phyloP scores from a whole-genome alignment of 2,329 filamentous ascomycete species.

The Monilinia fructigena region DNA sequence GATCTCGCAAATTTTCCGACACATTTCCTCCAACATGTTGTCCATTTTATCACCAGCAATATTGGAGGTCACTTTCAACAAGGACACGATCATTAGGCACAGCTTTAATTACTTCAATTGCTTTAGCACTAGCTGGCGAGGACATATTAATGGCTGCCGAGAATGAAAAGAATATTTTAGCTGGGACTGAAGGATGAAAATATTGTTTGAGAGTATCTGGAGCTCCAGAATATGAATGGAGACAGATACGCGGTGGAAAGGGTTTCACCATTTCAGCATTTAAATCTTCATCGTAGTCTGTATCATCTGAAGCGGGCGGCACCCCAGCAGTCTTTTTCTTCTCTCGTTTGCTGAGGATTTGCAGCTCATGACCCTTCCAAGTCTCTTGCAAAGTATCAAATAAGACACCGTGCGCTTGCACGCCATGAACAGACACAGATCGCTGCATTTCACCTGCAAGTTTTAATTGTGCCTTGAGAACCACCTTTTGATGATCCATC shows the following conservation, averaged over 20 bases:
- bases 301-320: constrained; percentile 39
- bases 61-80: constrained; percentile 90
- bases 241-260: constrained; percentile 84
- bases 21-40: constrained; percentile 68
- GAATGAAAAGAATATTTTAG: constrained; percentile 83
- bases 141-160: constrained; percentile 79
- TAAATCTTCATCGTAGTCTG: constrained; percentile 41
- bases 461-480: constrained; percentile 67
- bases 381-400: constrained; percentile 62
- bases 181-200: constrained; percentile 68
- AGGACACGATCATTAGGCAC: constrained; percentile 78
- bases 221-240: constrained; percentile 88
- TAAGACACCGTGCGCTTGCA: constrained; percentile 56
- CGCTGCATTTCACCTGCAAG: constrained; percentile 67
- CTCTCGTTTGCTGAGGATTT: constrained; percentile 60
- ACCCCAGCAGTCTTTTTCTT: constrained; percentile 48
- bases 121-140: constrained; percentile 47
- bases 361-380: constrained; percentile 70
- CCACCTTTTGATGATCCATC: constrained; percentile 64
- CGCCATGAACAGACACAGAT: constrained; percentile 76
- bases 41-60: constrained; percentile 82
- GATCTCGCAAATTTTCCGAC: constrained; percentile 71
- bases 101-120: constrained; percentile 62
- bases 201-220: constrained; percentile 77
- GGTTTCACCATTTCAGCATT: constrained; percentile 50